phyloP scores from a whole-genome alignment of 164 flowering plant genomes.

The Echeveria elegans region DNA sequence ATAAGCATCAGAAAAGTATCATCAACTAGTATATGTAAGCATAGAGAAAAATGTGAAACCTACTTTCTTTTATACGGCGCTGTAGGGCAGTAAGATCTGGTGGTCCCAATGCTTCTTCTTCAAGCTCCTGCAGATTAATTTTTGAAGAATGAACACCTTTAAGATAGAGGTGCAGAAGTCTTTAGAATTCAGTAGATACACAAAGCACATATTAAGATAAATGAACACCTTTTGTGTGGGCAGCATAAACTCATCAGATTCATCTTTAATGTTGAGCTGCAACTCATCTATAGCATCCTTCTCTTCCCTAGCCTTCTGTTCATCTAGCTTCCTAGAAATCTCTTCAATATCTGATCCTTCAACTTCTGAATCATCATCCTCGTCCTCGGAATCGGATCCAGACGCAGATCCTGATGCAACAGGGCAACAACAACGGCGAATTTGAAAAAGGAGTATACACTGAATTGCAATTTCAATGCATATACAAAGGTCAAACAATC shows the following conservation, averaged over 20 bases:
- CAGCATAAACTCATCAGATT: conserved; percentile 74
- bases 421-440: too few relatives aligned
- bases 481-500: too few relatives aligned
- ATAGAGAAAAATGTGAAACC: conserved; percentile 12
- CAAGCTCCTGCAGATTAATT: conserved; percentile 53
- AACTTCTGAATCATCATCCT: conserved; percentile 41
- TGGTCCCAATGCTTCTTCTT: conserved; percentile 56
- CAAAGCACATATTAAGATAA: neutral
- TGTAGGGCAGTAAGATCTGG: conserved; percentile 75
- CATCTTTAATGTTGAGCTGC: conserved; percentile 59
- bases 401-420: conserved; percentile 14
- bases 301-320: conserved; percentile 33
- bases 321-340: conserved; percentile 48
- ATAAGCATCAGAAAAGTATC: neutral
- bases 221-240: conserved; percentile 66
- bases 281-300: conserved; percentile 52
- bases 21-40: too few relatives aligned
- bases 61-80: conserved; percentile 79
- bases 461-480: too few relatives aligned
- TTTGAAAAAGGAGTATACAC: too few relatives aligned
- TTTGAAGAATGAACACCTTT: conserved; percentile 1
- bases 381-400: too few relatives aligned
- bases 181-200: neutral
- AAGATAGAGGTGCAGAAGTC: neutral
- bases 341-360: conserved; percentile 46